These are phyloP conservation scores for Penicillium coffeae DNA, from an alignment of 495 filamentous ascomycete genomes.

Conservation along the genomic window DNA sequence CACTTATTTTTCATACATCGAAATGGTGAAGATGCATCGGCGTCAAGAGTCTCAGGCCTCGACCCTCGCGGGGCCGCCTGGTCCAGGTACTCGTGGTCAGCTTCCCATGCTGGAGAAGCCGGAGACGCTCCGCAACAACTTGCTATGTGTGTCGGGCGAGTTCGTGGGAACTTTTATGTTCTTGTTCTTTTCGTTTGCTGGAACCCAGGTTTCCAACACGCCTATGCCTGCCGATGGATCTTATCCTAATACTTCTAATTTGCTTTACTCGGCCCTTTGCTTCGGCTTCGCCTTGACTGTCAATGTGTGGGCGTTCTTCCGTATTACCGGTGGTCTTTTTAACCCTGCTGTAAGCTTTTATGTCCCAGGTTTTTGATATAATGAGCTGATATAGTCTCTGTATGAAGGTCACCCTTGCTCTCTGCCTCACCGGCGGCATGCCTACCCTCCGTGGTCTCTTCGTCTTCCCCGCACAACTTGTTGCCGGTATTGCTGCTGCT, in stretches of 20 bases:
- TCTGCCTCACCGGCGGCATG: constrained; percentile 55
- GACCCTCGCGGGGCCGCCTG: constrained; percentile 6
- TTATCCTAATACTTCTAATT: constrained; percentile 35
- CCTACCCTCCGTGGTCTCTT: constrained; percentile 45
- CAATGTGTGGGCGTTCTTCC: constrained; percentile 85
- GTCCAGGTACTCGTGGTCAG: constrained; percentile 16
- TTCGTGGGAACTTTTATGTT: constrained; percentile 81
- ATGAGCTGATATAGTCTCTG: background rate
- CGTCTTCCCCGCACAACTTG: constrained; percentile 52
- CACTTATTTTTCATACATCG: background rate
- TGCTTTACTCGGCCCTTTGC: constrained; percentile 66
- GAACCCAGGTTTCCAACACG: constrained; percentile 67
- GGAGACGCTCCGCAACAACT: constrained; percentile 40
- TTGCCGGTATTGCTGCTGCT: constrained; percentile 56
- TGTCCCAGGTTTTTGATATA: background rate
- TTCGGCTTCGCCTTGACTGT: constrained; percentile 75
- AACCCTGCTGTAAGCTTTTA: constrained; percentile 62
- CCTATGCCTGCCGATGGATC: constrained; percentile 33
- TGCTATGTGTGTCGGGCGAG: constrained; percentile 63
- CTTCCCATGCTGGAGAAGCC: constrained; percentile 40
- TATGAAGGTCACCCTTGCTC: constrained; percentile 53
- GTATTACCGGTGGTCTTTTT: constrained; percentile 74
- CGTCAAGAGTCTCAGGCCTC: constrained; percentile 9
- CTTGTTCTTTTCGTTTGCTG: constrained; percentile 77
- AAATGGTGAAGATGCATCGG: constrained; percentile 6